Evolutionary conservation across 108 stramenopile genomes (phyloP), one percentile per base, ranked within the genome.

Genomic region (Nitzschia palea): DNA sequence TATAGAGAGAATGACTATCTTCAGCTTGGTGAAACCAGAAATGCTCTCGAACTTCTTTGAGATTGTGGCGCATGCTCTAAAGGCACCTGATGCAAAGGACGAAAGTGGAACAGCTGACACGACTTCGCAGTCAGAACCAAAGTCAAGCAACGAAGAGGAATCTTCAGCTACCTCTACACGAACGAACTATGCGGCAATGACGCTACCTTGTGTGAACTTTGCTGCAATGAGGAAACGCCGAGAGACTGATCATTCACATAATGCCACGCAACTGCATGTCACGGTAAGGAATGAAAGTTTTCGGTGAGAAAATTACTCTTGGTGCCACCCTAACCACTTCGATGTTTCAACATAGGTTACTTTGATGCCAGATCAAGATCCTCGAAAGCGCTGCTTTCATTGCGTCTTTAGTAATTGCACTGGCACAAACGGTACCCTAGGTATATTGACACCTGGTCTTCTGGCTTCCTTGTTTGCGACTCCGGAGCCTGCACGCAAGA

Each of bases 1-100:
- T 23, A 71, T 82, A 1, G 79, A 79, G 50, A 65, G 80, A 36
- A 61, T 89, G 44, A 84, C 88, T 17, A 87, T 93, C 35, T 93
- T 93, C 44, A 86, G 84, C 67, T 77, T 93, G 1, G 92, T 93
- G 4, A 69, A 87, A 62, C 73, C 84, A 6, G 75, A 78, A 51
- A 79, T 87, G 50, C 84, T 93, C 0, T 74, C 89, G 2, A 83
- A 74, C n/a, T 78, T 90, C 30, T 93, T 88, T 51, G 88, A 93
- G 44, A 73, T 93, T 53, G 84, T 88, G 20, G 85, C 91, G 14
- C 61, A 42, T 12, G 80, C 87, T 8, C 62, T 90, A 15, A 67
- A 77, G n/a, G 68, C 54, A 29, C 31, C 37, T 22, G 8, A 55
- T 28, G 33, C 23, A 12, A 54, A 42, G 2, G 47, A 33, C 17